A percentile compares a stretch with the other conserved stretches of the same genome.
Conservation (phyloP, 1,284 basidiomycete species). For the Cryptococcus hybrid region DNA sequence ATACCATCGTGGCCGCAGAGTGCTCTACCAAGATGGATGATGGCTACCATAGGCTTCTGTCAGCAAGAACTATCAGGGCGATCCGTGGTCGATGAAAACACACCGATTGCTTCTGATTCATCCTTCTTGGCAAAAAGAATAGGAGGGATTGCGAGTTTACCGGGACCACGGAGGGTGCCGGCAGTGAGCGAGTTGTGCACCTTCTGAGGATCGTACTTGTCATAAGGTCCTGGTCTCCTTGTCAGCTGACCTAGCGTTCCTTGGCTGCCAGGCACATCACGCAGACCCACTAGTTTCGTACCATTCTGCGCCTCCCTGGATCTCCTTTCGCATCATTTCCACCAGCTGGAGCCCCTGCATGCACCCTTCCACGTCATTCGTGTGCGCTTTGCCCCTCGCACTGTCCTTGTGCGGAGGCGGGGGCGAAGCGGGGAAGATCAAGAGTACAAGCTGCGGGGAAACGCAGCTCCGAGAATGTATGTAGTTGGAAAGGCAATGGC, state of each 20-base stretch:
- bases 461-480: slow-evolving; percentile 58
- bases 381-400: slow-evolving; percentile 62
- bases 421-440: slow-evolving; percentile 69
- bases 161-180: slow-evolving; percentile 79
- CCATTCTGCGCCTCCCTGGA: slow-evolving; percentile 25
- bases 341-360: slow-evolving; percentile 68
- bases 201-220: slow-evolving; percentile 62
- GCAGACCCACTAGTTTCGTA: slow-evolving; percentile 49
- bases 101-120: slow-evolving; percentile 63
- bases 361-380: slow-evolving; percentile 62
- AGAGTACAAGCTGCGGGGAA: slow-evolving; percentile 62
- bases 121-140: slow-evolving; percentile 71
- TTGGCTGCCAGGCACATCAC: not conserved
- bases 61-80: not conserved
- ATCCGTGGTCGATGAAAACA: slow-evolving; percentile 10
- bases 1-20: slow-evolving; percentile 91
- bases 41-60: slow-evolving; percentile 35
- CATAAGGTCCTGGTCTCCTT: slow-evolving; percentile 63
- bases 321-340: slow-evolving; percentile 50
- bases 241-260: not conserved
- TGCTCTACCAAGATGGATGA: slow-evolving; percentile 79
- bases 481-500: slow-evolving; percentile 37
- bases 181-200: slow-evolving; percentile 73
- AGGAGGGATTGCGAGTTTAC: slow-evolving; percentile 74
- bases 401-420: slow-evolving; percentile 63